Evolutionary conservation across 768 basidiomycete genomes (phyloP), one percentile per base, ranked within the genome.

Genomic region (Leccinum subgranulosum): DNA sequence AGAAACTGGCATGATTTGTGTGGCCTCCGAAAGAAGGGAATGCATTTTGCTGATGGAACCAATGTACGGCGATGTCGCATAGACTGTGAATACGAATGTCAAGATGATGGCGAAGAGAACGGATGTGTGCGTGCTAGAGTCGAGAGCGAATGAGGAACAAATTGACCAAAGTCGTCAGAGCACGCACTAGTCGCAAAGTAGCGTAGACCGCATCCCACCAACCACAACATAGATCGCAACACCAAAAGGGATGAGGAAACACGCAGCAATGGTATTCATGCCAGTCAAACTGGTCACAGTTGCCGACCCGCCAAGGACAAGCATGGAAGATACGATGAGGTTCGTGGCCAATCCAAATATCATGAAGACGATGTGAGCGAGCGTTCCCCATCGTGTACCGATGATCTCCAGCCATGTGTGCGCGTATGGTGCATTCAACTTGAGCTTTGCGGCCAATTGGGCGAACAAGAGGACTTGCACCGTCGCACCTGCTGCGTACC

Each of bases 261-360:
- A 94, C 0, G 93, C 92, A 39, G 91, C 93, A 60, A 92, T 81
- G 15, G 92, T 96, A 68, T 77, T 84, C 89, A 96, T 96, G 0
- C 93, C 94, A 0, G 94, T 94, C 59, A 98, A 70, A 61, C 84
- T 84, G 0, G 86, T 87, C 46, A 98, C 94, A 1, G 94, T 95
- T 0, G 94, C 94, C 0, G 90, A 88, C 3, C 88, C 87, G 6
- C 90, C 90, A 10, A 90, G 80, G 60, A 87, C 84, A 27, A 87
- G 76, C 87, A 89, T 91, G 11, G 87, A 90, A 50, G 89, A 91
- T n/a, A 94, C 93, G 65, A 95, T 90, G 55, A 96, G 79, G 71
- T 95, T 95, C 33, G 94, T 94, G 3, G 90, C 87, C 8, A 97
- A 76, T n/a, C 90, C 93, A 66, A 96, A 96, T 77, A 91, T 88